Evolutionary conservation across 345 rosid genomes (phyloP), one percentile per base, ranked within the genome.

Genomic region (Heritiera fomes): DNA sequence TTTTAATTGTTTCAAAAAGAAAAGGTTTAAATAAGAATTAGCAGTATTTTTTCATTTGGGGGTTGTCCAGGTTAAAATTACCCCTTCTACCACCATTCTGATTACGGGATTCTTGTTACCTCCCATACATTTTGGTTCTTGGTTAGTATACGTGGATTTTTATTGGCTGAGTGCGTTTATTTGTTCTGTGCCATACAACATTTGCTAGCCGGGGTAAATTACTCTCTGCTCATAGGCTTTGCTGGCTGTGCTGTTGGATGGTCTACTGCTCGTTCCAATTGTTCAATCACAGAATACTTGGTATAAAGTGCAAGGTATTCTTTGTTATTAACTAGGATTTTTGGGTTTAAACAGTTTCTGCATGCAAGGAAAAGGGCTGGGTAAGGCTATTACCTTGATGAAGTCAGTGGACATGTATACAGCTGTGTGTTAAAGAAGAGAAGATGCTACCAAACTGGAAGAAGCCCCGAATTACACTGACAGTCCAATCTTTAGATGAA

Each of bases 391-490:
- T 59, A 61, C 18, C 76, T 78, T 71, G 67, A 76, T 85, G 88
- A 83, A 20, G 71, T 83, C 43, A 80, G 59, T 18, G 81, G 84
- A 75, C 76, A 71, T 59, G 49, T 70, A 46, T 67, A 17, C 63
- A 73, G 56, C 79, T 83, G 83, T 61, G 34, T 6, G 13, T 62
- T 82, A 85, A 85, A 80, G 84, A 82, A 80, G 74, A 87, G 82
- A 85, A 89, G 82, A 88, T 88, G 91, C 89, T 88, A 72, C 83
- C 78, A 53, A 86, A 87, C 77, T 89, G 90, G 94, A 91, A 89
- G 91, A 94, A 88, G 68, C 90, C 89, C 56, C 89, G 67, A 78
- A 81, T 84, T 81, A 71, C 76, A 70, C 83, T 86, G 82, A 80
- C 79, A 70, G 69, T 70, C 71, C 50, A 75, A 64, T 79, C 76